Evolutionary conservation across 331 rosid species (phyloP).

Genomic region (Erythrophleum ivorense): DNA sequence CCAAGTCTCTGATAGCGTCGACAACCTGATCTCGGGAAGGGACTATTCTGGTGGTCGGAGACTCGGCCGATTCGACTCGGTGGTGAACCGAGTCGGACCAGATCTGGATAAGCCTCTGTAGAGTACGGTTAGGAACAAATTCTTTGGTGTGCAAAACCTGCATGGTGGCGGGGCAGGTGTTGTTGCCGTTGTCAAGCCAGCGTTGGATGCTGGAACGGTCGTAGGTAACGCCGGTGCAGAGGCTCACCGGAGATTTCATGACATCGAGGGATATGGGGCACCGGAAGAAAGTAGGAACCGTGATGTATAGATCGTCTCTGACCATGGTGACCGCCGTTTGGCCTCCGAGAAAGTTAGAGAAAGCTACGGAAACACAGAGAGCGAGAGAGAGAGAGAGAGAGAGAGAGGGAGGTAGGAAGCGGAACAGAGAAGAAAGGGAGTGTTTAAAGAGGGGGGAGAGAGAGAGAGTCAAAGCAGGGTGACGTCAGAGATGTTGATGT

Average conservation of each 20-base stretch:
- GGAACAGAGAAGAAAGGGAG: slow-evolving; percentile 55
- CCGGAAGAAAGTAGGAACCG: slow-evolving; percentile 75
- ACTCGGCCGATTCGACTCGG: slow-evolving; percentile 52
- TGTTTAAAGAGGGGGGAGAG: slow-evolving; percentile 63
- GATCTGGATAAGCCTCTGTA: slow-evolving; percentile 89
- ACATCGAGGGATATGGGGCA: slow-evolving; percentile 91
- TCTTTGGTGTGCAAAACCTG: slow-evolving; percentile 80
- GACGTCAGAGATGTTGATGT: slow-evolving; percentile 62
- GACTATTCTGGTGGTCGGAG: slow-evolving; percentile 23
- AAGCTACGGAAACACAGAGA: neutral
- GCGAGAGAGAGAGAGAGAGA: neutral
- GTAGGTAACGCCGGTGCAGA: slow-evolving; percentile 93
- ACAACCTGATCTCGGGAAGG: slow-evolving; percentile 49
- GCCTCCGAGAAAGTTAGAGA: slow-evolving; percentile 30
- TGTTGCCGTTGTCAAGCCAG: slow-evolving; percentile 95
- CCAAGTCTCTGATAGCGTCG: slow-evolving; percentile 44
- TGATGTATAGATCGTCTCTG: slow-evolving; percentile 74
- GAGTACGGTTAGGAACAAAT: slow-evolving; percentile 75
- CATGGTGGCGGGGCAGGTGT: slow-evolving; percentile 98
- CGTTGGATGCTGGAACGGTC: slow-evolving; percentile 94
- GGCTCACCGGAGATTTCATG: slow-evolving; percentile 94
- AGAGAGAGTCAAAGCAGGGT: slow-evolving; percentile 79
- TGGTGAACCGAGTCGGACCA: slow-evolving; percentile 74
- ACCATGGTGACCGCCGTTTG: slow-evolving; percentile 61
- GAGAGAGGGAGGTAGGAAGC: slow-evolving; percentile 30